Evolutionary conservation across 1,284 basidiomycete species (phyloP).

Genomic region (Tremellales sp.): DNA sequence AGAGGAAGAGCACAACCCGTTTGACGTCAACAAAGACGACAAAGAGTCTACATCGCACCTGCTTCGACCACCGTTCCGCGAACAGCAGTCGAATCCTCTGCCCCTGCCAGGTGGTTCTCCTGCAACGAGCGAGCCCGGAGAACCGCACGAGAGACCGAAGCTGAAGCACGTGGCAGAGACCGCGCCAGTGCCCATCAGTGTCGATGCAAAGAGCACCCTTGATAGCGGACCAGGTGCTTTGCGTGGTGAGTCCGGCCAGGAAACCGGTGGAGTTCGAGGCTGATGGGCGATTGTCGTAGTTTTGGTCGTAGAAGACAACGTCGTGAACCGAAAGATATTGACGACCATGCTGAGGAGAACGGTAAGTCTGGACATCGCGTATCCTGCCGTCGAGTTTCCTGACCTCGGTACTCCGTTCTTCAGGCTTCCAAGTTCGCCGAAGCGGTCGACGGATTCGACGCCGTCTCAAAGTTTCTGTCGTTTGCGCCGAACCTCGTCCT

Average conservation of each 20-base stretch:
- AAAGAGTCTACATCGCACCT: too few species aligned
- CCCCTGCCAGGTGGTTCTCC: too few species aligned
- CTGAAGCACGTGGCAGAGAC: neutral
- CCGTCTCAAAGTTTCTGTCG: constrained; percentile 19
- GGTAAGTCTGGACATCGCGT: constrained; percentile 7
- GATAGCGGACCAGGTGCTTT: neutral
- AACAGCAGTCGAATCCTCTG: too few species aligned
- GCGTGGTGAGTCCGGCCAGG: constrained; percentile 9
- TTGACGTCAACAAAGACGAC: too few species aligned
- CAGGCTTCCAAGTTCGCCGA: constrained; percentile 19
- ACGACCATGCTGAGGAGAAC: constrained; percentile 20
- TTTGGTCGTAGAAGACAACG: constrained; percentile 34
- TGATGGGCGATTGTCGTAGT: too few species aligned
- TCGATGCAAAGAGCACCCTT: neutral
- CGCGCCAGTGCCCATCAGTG: neutral
- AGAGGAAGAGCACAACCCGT: too few species aligned
- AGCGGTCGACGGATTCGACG: constrained; percentile 31
- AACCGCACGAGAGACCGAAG: constrained; percentile 2
- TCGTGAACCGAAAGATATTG: constrained; percentile 26
- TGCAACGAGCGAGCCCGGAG: too few species aligned
- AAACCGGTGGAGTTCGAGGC: too few species aligned
- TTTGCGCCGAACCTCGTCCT: constrained; percentile 28
- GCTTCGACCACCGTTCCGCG: too few species aligned
- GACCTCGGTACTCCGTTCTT: neutral
- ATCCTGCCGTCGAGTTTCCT: neutral